Evolutionary conservation across 495 filamentous ascomycete species (phyloP).

Genomic region (Neurospora intermedia): DNA sequence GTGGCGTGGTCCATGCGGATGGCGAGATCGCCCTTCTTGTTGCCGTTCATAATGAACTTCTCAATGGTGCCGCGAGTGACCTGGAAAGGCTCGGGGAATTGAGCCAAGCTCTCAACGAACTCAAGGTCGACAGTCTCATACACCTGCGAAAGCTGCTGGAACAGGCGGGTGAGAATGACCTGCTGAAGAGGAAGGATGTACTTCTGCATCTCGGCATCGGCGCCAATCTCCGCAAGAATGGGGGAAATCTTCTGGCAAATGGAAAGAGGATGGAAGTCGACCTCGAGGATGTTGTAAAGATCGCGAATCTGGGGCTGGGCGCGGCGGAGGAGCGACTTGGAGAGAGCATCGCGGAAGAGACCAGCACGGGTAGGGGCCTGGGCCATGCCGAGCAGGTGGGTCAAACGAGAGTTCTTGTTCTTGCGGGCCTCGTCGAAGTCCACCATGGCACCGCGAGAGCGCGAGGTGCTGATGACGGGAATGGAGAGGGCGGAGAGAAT

Average conservation of each 20-base stretch:
- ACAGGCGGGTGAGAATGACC: constrained; percentile 93
- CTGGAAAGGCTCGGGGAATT: constrained; percentile 96
- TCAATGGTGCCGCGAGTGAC: constrained; percentile 85
- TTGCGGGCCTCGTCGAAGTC: constrained; percentile 96
- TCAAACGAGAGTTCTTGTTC: constrained; percentile 96
- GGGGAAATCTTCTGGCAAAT: constrained; percentile 99
- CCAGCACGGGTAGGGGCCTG: constrained; percentile 79
- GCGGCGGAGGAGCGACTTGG: constrained; percentile 85
- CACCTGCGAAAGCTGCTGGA: constrained; percentile 98
- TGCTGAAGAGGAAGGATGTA: constrained; percentile 92
- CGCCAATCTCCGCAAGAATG: constrained; percentile 86
- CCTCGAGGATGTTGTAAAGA: constrained; percentile 95
- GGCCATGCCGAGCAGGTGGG: constrained; percentile 88
- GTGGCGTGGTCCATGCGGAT: constrained; percentile 94
- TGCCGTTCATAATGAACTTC: constrained; percentile 99
- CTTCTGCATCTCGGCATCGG: constrained; percentile 91
- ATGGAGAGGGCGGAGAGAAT: constrained; percentile 93
- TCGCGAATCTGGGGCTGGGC: constrained; percentile 89
- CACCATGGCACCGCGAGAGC: constrained; percentile 87
- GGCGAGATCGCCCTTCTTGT: constrained; percentile 97
- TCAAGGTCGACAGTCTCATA: constrained; percentile 95
- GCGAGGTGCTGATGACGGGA: constrained; percentile 95
- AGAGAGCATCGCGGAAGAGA: constrained; percentile 89
- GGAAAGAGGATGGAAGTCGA: constrained; percentile 95
- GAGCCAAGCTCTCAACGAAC: constrained; percentile 86